Evolutionary conservation across 1,139 yeast species (phyloP).

Genomic region (Wickerhamomyces sp.): DNA sequence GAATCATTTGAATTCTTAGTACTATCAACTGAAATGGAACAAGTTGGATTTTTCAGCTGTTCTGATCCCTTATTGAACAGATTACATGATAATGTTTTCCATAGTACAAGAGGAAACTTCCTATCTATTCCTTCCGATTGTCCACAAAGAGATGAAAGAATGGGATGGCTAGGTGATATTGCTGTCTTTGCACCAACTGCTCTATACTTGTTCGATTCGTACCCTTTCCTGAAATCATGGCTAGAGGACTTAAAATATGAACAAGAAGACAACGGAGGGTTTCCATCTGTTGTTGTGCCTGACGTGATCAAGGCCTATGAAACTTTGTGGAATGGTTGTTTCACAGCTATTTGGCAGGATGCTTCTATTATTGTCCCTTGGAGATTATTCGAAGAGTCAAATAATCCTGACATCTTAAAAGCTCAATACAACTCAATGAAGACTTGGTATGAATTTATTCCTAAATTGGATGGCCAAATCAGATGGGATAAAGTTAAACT

Average conservation of each 20-base stretch:
- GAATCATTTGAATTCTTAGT: slow-evolving; percentile 8
- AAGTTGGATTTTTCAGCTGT: slow-evolving; percentile 10
- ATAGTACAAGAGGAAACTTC: slow-evolving; percentile 16
- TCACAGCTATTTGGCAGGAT: slow-evolving; percentile 18
- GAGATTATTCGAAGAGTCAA: slow-evolving; percentile 10
- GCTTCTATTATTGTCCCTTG: slow-evolving; percentile 16
- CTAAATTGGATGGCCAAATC: slow-evolving; percentile 6
- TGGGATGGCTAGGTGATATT: slow-evolving; percentile 19
- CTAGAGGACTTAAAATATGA: slow-evolving; percentile 12
- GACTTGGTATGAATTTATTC: slow-evolving; percentile 9
- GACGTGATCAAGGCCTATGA: slow-evolving; percentile 11
- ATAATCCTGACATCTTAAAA: slow-evolving; percentile 8
- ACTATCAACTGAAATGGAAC: slow-evolving; percentile 9
- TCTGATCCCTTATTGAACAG: slow-evolving; percentile 11
- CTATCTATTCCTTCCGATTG: slow-evolving; percentile 15
- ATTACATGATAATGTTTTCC: slow-evolving; percentile 13
- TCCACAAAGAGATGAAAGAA: slow-evolving; percentile 19
- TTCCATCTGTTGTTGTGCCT: slow-evolving; percentile 16
- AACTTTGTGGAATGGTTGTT: slow-evolving; percentile 10
- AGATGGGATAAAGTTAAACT: slow-evolving; percentile 11
- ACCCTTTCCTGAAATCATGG: slow-evolving; percentile 16
- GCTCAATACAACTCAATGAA: slow-evolving; percentile 13
- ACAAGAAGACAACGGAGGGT: slow-evolving; percentile 14
- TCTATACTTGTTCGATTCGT: slow-evolving; percentile 14
- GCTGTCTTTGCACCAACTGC: slow-evolving; percentile 17